Conservation (phyloP, 345 rosid genomes). For the Trapa incisa region DNA sequence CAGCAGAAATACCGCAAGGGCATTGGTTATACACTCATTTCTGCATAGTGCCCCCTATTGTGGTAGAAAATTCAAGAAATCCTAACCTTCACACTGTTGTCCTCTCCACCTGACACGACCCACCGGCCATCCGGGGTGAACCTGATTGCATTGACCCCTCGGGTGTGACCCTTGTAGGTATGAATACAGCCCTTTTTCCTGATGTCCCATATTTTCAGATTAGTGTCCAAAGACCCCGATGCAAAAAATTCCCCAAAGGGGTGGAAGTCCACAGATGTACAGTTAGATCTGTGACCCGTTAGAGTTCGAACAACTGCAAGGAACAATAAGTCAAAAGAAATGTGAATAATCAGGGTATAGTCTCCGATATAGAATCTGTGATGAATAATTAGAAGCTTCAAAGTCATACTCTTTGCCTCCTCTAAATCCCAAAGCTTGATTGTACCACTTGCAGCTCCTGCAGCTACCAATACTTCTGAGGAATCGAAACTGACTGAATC, state of each 20-base stretch:
- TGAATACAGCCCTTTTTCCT: conserved; percentile 94
- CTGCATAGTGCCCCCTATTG: background rate
- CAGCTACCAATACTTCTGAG: conserved; percentile 86
- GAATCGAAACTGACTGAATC: conserved; percentile 97
- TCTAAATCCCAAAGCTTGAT: conserved; percentile 97
- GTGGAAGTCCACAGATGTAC: conserved; percentile 92
- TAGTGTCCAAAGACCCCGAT: conserved; percentile 94
- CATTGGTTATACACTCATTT: background rate
- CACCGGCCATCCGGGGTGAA: conserved; percentile 99
- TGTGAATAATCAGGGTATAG: background rate
- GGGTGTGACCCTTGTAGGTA: conserved; percentile 97
- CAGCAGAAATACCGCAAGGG: background rate
- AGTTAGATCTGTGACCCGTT: conserved; percentile 93
- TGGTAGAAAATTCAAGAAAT: conserved; percentile 1
- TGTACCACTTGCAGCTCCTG: conserved; percentile 97
- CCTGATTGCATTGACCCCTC: conserved; percentile 96
- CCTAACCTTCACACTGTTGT: conserved; percentile 80
- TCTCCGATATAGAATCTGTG: background rate
- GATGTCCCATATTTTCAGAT: conserved; percentile 98
- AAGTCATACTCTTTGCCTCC: conserved; percentile 84
- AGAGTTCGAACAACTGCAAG: conserved; percentile 80
- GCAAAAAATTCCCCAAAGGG: conserved; percentile 99
- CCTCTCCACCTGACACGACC: conserved; percentile 99
- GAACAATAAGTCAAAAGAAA: background rate
- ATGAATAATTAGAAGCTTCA: conserved; percentile 4